A percentile compares a stretch with the other conserved stretches of the same genome.
Evolutionary conservation across 371 early-diverging fungal species (phyloP).

Genomic region (Mortierella sp.): DNA sequence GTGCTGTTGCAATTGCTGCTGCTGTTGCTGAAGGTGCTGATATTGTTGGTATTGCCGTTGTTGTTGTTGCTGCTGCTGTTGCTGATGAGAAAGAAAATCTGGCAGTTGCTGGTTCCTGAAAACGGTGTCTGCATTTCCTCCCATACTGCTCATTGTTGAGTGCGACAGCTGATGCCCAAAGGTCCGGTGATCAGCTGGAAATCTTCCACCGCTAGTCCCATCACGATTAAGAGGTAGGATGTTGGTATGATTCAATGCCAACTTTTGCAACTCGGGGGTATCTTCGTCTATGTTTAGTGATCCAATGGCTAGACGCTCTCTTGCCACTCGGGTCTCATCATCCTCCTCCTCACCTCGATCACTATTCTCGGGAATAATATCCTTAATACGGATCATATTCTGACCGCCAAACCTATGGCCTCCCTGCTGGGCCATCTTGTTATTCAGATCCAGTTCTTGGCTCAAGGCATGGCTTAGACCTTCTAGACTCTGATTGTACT

Average conservation of each 20-base stretch:
- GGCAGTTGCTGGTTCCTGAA: constrained; percentile 19
- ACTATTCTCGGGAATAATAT: constrained; percentile 2
- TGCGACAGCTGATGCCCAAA: constrained; percentile 12
- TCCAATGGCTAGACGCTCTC: constrained; percentile 45
- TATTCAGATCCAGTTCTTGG: constrained; percentile 29
- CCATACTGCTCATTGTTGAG: not conserved
- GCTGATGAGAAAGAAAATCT: constrained; percentile 14
- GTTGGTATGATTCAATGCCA: constrained; percentile 8
- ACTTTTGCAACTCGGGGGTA: constrained; percentile 37
- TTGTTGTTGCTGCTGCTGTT: constrained; percentile 23
- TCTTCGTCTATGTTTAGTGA: constrained; percentile 48
- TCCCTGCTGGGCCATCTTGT: constrained; percentile 7
- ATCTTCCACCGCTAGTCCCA: constrained; percentile 2
- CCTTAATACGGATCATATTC: not conserved
- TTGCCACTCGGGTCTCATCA: constrained; percentile 36
- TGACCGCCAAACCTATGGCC: constrained; percentile 15
- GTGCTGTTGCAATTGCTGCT: constrained; percentile 6
- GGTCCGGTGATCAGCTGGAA: not conserved
- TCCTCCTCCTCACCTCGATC: constrained; percentile 47
- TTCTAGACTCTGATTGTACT: constrained; percentile 28
- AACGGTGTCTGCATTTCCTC: not conserved
- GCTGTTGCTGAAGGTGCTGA: constrained; percentile 5
- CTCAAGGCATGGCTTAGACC: constrained; percentile 35
- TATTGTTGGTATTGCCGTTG: constrained; percentile 15
- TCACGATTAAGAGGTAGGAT: constrained; percentile 5